Base-by-base conservation (phyloP, 148 eudicot genomes). In the Vaccinium myrtillus region DNA sequence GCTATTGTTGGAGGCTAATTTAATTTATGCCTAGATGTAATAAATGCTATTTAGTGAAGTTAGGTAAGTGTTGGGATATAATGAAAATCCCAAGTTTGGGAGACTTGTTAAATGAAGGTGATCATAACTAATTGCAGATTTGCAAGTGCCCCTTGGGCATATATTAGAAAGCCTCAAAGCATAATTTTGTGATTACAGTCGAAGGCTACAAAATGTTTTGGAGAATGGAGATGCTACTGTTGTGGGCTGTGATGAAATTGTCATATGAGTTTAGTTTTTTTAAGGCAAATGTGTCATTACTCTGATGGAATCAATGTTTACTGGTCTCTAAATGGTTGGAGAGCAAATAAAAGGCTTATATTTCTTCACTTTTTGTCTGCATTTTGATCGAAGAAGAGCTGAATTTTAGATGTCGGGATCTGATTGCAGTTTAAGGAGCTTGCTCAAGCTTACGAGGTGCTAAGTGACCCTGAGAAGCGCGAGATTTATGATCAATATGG, bases 381-480 rank as follows among this genome's bases (percentile, higher is more conserved):
- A 58, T 58, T 32, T 54, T 80, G 71, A 46, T 58, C 4, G 11
- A 49, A 58, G 30, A 76, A 19, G 39, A 77, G 59, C 63, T 74
- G 36, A 51, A 63, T 49, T 65, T 63, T 76, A 3, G 70, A 63
- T 39, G 69, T 50, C 86, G 77, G 70, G 9, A 2, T 61, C 65
- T 71, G 67, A 7, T 16, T 84, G 85, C 84, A 93, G 96, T 93
- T 93, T 80, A 93, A 93, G 75, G 94, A 93, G 91, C 82, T 93
- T 80, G 92, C 94, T 59, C 96, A 93, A 48, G 96, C 96, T 48
- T 93, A 93, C 87, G 96, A 93, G 87, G 94, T 93, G 19, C 79
- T 93, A 77, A 93, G 93, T 84, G 94, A 93, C 76, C 91, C 93
- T 5, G 96, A 93, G 85, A 93, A 93, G 90, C 93, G 96, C 80